phyloP scores from a whole-genome alignment of 1,284 basidiomycete species.

The Tilletia setariae region DNA sequence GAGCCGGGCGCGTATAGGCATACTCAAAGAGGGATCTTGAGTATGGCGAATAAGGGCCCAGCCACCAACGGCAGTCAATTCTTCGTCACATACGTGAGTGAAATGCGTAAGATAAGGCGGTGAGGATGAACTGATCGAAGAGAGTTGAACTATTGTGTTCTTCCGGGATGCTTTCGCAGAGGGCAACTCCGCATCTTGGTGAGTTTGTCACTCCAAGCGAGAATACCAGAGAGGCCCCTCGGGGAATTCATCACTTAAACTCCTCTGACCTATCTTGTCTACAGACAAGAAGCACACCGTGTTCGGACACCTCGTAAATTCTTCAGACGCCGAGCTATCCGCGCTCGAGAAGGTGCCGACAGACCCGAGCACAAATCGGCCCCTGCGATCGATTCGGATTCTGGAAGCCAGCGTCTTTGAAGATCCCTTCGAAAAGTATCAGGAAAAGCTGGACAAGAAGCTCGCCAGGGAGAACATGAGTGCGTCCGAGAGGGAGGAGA shows the following conservation, averaged over 20 bases:
- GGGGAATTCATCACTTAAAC: no score
- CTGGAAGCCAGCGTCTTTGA: conserved; percentile 35
- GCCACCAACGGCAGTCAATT: conserved; percentile 50
- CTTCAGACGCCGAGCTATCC: conserved; percentile 65
- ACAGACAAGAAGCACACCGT: conserved; percentile 77
- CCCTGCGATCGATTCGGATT: conserved; percentile 72
- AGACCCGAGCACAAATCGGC: conserved; percentile 79
- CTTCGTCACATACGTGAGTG: conserved; percentile 40
- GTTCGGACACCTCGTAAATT: conserved; percentile 87
- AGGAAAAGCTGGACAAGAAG: conserved; percentile 27
- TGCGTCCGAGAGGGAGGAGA: conserved; percentile 29
- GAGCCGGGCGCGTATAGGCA: conserved; percentile 41
- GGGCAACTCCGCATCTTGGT: conserved; percentile 64
- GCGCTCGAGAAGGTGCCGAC: conserved; percentile 75
- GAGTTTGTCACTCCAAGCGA: neutral
- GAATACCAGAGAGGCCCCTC: no score
- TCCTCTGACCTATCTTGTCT: neutral
- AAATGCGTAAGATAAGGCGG: neutral
- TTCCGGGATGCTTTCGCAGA: neutral
- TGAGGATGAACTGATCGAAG: neutral
- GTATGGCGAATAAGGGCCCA: conserved; percentile 51
- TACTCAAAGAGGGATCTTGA: conserved; percentile 36
- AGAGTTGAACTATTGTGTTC: conserved; percentile 59
- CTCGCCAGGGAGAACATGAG: conserved; percentile 31
- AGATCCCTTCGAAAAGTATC: conserved; percentile 47